Evolutionary conservation across 495 filamentous ascomycete genomes (phyloP), one percentile per base, ranked within the genome.

Genomic region (Pseudomonodictys pantanalensis): DNA sequence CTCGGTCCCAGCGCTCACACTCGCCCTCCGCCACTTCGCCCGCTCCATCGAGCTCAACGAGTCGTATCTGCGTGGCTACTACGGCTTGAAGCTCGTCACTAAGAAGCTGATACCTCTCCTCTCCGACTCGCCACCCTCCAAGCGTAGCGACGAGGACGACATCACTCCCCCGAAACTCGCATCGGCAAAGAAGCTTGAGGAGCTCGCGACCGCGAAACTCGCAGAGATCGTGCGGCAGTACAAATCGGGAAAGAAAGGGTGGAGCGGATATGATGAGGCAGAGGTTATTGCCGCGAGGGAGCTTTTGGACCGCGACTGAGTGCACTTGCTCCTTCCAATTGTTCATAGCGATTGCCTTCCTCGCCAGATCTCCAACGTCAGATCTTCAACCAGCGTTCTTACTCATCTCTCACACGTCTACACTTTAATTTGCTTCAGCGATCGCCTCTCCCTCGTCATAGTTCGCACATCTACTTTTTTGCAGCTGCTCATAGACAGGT

Each of bases 11-110:
- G 75, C 78, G 47, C 75, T 92, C 58, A 70, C 78, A 22, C 88
- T 89, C 66, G 85, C 91, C 6, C 74, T 95, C 48, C 85, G 88
- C 58, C 81, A 91, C 60, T 97, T 93, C 68, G 87, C 88, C 60
- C 80, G 93, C 60, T 93, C 90, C 67, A 82, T 97, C 56, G 93
- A 98, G 75, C 81, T 98, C 26, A 97, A 92, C 69, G 88, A 95
- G 55, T 86, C 88, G 69, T 97, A 97, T 72, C 71, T 97, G 54
- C 83, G 93, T 54, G 93, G 92, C 1, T 92, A 88, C 67, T 97
- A 97, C 72, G 93, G 93, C 22, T 76, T 98, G 54, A 88, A 87
- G 68, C 67, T 95, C 72, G 89, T 95, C 8, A 32, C 56, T 1
- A 17, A 67, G 53, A 67, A 60, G 11, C 65, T 75, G 30, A 52